Evolutionary conservation across 2,329 filamentous ascomycete genomes (phyloP).

Genomic region (Onygenales sp.): DNA sequence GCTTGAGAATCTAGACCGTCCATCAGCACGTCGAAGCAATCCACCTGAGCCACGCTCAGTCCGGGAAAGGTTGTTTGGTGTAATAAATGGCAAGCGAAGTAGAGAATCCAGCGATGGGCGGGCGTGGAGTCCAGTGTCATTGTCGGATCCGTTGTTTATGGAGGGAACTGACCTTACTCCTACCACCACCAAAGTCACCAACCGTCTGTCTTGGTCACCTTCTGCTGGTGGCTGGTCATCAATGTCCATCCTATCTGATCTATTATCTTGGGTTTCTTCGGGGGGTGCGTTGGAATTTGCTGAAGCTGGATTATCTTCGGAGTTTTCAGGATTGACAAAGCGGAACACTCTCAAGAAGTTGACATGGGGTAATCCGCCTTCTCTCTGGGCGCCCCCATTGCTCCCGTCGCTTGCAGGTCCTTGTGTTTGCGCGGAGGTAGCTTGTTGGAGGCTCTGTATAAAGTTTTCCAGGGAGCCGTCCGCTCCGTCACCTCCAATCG

Average conservation of each 20-base stretch:
- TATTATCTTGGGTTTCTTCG: slow-evolving; percentile 17
- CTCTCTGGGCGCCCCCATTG: slow-evolving; percentile 14
- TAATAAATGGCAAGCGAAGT: slow-evolving; percentile 35
- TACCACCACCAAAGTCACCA: slow-evolving; percentile 60
- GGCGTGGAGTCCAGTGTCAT: slow-evolving; percentile 27
- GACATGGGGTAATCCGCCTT: slow-evolving; percentile 44
- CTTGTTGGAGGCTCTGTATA: slow-evolving; percentile 53
- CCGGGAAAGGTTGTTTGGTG: slow-evolving; percentile 33
- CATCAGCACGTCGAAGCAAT: slow-evolving; percentile 44
- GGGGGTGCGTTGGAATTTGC: slow-evolving; percentile 15
- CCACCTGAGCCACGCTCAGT: slow-evolving; percentile 38
- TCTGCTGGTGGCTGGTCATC: slow-evolving; percentile 27
- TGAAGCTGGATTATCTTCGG: slow-evolving; percentile 15
- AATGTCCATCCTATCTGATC: slow-evolving; percentile 27
- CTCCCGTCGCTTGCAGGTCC: slow-evolving; percentile 19
- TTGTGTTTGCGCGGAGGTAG: slow-evolving; percentile 47
- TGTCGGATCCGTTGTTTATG: slow-evolving; percentile 34
- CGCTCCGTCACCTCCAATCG: slow-evolving; percentile 44
- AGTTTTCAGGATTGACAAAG: slow-evolving; percentile 46
- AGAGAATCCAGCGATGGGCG: slow-evolving; percentile 35
- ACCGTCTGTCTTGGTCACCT: slow-evolving; percentile 43
- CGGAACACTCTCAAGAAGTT: slow-evolving; percentile 63
- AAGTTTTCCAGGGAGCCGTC: slow-evolving; percentile 56
- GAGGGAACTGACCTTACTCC: slow-evolving; percentile 58
- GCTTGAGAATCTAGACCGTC: slow-evolving; percentile 45